Base-by-base conservation (phyloP, 768 basidiomycete genomes). In the Mycena filopes region DNA sequence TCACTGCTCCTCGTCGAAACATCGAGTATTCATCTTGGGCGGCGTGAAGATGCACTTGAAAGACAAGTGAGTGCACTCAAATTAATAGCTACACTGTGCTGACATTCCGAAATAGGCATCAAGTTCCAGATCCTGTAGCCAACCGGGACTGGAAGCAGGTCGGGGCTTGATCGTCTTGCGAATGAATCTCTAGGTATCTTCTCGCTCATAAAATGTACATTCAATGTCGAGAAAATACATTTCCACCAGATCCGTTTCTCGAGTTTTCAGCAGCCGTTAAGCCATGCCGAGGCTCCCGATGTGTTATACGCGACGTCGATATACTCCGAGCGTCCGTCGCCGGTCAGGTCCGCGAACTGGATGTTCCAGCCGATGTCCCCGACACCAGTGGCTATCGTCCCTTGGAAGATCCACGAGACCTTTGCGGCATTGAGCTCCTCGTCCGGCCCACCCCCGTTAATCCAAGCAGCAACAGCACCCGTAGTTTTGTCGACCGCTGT, bases 321-420 rank as follows among this genome's bases (percentile, higher is more conserved):
- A 38, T 58, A 58, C 9, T 58, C 58, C 2, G 58, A 47, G 11
- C 58, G 48, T 28, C 58, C 48, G 28, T 60, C 59, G 21, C 59
- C 59, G 10, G 50, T 60, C 41, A 60, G 59, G 21, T 60, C 59
- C 42, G 59, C 59, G 53, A 60, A 60, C 33, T 60, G 59, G 26
- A 60, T 50, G 10, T 31, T 50, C 23, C 31, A 29, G n/a, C 59
- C 50, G 2, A 50, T 51, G 16, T 28, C 43, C 15, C 59, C 59
- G 31, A 60, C 59, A 6, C 59, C 59, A 10, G 50, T 60, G 12
- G 59, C 59, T 10, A 60, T 53, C 29, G 51, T 50, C 7, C 59
- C 59, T 23, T 60, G 59, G 26, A 31, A 50, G 18, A 25, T 6
- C 59, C 49, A 53, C 10, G 51, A 49, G 18, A 60, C 59, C 29